Evolutionary conservation across 2,329 filamentous ascomycete species (phyloP).

Genomic region (Talaromyces sp.): DNA sequence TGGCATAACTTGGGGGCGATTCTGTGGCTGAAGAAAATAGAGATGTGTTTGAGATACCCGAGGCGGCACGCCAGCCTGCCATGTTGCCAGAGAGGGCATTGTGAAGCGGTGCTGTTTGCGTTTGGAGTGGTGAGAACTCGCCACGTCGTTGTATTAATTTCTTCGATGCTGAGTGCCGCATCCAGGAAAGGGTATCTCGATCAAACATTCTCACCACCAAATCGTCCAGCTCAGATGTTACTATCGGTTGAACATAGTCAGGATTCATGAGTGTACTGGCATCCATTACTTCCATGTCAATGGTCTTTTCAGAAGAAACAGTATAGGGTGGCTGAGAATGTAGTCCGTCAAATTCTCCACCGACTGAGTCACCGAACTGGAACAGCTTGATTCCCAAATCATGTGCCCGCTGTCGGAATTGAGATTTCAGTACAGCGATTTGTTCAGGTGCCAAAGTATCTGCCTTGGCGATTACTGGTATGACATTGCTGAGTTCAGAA

Average conservation of each 20-base stretch:
- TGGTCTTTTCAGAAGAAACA: constrained; percentile 72
- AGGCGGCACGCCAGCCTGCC: constrained; percentile 9
- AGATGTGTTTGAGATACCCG: constrained; percentile 32
- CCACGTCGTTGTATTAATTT: constrained; percentile 76
- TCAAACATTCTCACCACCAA: constrained; percentile 78
- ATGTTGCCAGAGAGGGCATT: constrained; percentile 17
- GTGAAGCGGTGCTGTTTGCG: constrained; percentile 14
- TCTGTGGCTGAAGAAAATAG: constrained; percentile 30
- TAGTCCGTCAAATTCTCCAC: constrained; percentile 25
- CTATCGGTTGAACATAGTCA: constrained; percentile 80
- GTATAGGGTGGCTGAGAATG: constrained; percentile 63
- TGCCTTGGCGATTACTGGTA: constrained; percentile 77
- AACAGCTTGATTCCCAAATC: constrained; percentile 65
- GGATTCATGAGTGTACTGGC: constrained; percentile 91
- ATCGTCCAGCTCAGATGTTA: constrained; percentile 70
- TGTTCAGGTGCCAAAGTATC: constrained; percentile 68
- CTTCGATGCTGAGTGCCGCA: constrained; percentile 79
- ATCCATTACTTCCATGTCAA: constrained; percentile 83
- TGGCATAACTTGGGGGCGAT: constrained; percentile 55
- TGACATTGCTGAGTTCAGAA: constrained; percentile 75
- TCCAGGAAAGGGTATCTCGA: constrained; percentile 73
- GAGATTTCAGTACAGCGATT: constrained; percentile 61
- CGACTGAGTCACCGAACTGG: constrained; percentile 57
- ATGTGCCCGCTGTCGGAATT: constrained; percentile 35
- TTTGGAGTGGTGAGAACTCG: constrained; percentile 24